Evolutionary conservation across 495 filamentous ascomycete genomes (phyloP).

Genomic region (Oidiodendron maius): DNA sequence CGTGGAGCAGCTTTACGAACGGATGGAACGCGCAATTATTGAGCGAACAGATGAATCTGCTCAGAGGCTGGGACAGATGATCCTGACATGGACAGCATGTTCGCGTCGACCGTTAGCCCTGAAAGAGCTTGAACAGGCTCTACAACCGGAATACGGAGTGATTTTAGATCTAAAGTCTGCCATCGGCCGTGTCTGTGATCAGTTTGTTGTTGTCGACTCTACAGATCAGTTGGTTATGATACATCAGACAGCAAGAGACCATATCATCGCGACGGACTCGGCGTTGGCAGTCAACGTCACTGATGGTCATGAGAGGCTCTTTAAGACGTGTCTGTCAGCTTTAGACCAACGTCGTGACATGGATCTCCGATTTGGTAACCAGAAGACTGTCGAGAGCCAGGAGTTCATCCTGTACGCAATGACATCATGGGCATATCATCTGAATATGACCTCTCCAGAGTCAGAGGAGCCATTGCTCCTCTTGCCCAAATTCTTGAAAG

Average conservation of each 20-base stretch:
- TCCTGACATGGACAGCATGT: no score
- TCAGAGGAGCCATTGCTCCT: not conserved
- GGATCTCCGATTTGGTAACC: not conserved
- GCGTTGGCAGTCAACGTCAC: not conserved
- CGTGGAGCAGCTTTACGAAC: no score
- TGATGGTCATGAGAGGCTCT: not conserved
- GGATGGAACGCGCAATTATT: no score
- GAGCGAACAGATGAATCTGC: no score
- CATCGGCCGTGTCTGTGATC: no score
- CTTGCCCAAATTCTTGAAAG: not conserved
- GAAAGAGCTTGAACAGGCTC: no score
- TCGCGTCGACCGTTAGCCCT: no score
- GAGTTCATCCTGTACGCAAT: not conserved
- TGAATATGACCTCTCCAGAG: not conserved
- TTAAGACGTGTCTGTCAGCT: not conserved
- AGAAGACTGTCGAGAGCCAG: not conserved
- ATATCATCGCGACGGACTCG: not conserved
- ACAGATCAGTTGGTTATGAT: slow-evolving; percentile 26
- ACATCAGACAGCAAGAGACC: slow-evolving; percentile 29
- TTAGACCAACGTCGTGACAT: not conserved
- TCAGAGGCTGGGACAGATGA: no score
- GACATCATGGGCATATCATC: slow-evolving; percentile 2
- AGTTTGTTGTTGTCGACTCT: no score
- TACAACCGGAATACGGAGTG: no score
- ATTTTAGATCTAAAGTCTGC: no score